phyloP scores from a whole-genome alignment of 2,329 filamentous ascomycete genomes.

The Phialophora chinensis region DNA sequence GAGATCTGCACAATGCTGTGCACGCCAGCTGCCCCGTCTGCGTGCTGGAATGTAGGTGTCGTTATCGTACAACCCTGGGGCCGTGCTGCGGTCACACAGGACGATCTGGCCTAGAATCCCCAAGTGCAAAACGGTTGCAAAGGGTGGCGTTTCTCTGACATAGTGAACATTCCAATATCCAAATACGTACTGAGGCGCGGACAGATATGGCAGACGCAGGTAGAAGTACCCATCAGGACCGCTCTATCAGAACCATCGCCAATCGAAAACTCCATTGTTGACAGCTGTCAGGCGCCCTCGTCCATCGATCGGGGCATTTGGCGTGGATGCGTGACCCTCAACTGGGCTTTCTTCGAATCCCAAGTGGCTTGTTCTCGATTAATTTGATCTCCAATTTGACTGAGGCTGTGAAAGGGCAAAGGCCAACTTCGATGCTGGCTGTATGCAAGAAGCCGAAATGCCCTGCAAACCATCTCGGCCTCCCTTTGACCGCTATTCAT shows the following conservation, averaged over 20 bases:
- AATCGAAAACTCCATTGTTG: neutral
- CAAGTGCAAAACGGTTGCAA: neutral
- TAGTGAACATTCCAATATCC: neutral
- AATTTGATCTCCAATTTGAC: constrained; percentile 2
- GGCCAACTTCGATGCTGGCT: constrained; percentile 1
- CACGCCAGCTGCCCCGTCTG: constrained; percentile 1
- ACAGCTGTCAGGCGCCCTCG: constrained; percentile 1
- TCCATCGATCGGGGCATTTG: constrained; percentile 3
- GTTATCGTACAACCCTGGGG: constrained; percentile 8
- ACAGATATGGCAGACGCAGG: neutral
- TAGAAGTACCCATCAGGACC: neutral
- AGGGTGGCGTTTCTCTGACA: neutral
- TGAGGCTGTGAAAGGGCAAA: constrained; percentile 15
- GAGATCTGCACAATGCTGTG: constrained; percentile 15
- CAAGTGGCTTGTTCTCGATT: constrained; percentile 18
- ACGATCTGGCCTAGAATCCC: neutral
- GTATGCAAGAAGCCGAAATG: constrained; percentile 15
- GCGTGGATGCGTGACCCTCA: constrained; percentile 8
- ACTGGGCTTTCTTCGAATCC: constrained; percentile 4
- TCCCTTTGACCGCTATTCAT: constrained; percentile 16
- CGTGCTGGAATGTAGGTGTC: constrained; percentile 11
- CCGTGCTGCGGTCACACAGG: constrained; percentile 12
- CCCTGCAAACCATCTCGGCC: constrained; percentile 7
- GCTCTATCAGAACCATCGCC: neutral
- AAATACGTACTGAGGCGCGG: neutral